A percentile compares a stretch with the other conserved stretches of the same genome.
phyloP scores from a whole-genome alignment of 2,329 filamentous ascomycete species.

The Pseudopyrenochaeta lycopersici region DNA sequence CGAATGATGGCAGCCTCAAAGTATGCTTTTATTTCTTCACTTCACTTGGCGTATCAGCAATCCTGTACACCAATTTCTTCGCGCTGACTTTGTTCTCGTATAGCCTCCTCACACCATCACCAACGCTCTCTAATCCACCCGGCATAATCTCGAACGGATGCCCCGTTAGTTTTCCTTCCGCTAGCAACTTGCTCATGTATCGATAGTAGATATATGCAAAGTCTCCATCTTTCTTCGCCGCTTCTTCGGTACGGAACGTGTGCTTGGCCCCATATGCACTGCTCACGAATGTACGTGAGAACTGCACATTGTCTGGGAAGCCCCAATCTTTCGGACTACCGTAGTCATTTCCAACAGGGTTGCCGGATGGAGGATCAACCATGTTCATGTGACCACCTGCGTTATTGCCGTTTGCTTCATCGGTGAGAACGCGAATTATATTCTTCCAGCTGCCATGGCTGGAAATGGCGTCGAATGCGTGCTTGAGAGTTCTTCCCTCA shows the following conservation, averaged over 20 bases:
- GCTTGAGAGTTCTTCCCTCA: conserved; percentile 32
- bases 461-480: conserved; percentile 63
- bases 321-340: conserved; percentile 19
- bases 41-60: conserved; percentile 54
- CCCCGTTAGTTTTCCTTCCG: conserved; percentile 56
- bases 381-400: neutral
- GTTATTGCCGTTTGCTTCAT: too few species aligned
- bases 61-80: conserved; percentile 68
- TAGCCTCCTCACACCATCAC: conserved; percentile 62
- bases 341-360: too few species aligned
- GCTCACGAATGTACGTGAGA: conserved; percentile 44
- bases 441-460: conserved; percentile 40
- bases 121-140: conserved; percentile 62
- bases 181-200: conserved; percentile 53
- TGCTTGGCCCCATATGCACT: conserved; percentile 15
- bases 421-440: neutral
- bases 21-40: too few species aligned
- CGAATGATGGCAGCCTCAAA: too few species aligned
- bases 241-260: neutral
- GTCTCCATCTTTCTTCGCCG: conserved; percentile 31
- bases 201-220: conserved; percentile 55
- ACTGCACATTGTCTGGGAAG: conserved; percentile 44
- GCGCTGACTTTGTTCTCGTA: conserved; percentile 67
- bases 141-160: conserved; percentile 61
- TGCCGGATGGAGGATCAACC: too few species aligned